Percentiles rank a stretch among this genome's conserved stretches.
These are phyloP conservation scores for Patellaria atrata DNA, from an alignment of 495 filamentous ascomycete genomes.

Conservation along the genomic window DNA sequence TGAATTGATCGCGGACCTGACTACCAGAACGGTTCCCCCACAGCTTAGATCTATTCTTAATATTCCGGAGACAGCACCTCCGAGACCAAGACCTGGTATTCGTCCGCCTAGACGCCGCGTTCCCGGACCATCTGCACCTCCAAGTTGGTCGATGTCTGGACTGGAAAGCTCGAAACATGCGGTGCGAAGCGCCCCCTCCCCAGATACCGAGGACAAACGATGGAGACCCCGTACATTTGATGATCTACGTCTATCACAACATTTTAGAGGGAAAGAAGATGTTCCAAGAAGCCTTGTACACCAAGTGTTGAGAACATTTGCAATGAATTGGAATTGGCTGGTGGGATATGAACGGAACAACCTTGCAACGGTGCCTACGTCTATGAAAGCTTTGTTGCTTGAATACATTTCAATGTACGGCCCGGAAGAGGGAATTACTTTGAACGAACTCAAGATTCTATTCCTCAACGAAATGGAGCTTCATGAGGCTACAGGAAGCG, in stretches of 20 bases:
- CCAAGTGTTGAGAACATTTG: slow-evolving; percentile 43
- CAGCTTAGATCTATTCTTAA: slow-evolving; percentile 46
- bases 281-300: slow-evolving; percentile 44
- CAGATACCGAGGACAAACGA: no score
- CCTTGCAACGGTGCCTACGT: slow-evolving; percentile 46
- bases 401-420: slow-evolving; percentile 46
- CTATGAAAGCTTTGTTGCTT: slow-evolving; percentile 46
- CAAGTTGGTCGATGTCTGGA: no score
- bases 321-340: slow-evolving; percentile 55
- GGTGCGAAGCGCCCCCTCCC: neutral
- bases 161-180: slow-evolving; percentile 19
- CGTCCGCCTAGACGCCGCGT: slow-evolving; percentile 33
- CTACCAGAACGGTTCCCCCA: slow-evolving; percentile 36
- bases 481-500: slow-evolving; percentile 29
- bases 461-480: slow-evolving; percentile 23
- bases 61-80: slow-evolving; percentile 55
- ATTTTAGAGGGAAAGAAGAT: no score
- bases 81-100: slow-evolving; percentile 41
- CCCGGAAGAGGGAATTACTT: slow-evolving; percentile 30
- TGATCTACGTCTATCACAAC: no score
- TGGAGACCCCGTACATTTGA: no score
- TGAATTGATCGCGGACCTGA: slow-evolving; percentile 21
- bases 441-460: slow-evolving; percentile 28
- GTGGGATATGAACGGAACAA: slow-evolving; percentile 50
- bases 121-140: slow-evolving; percentile 55